Evolutionary conservation across 768 basidiomycete genomes (phyloP), one percentile per base, ranked within the genome.

Genomic region (Xerocomus potaroensis): DNA sequence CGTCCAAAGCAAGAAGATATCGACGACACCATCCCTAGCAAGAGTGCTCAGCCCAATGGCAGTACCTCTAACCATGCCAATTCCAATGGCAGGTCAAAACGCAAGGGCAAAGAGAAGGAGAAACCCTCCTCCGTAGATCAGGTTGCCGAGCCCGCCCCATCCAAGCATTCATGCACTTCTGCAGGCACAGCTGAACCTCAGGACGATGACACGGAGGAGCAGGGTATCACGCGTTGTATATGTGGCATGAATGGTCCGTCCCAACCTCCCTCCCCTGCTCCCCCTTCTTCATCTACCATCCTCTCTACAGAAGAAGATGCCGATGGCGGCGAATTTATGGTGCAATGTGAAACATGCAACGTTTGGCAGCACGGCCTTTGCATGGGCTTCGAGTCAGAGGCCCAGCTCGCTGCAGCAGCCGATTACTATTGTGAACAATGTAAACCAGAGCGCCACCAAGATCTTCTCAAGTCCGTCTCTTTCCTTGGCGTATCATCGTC

Each of bases 351-450:
- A 70, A 84, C 76, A 35, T 99, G 95, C 73, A 89, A 93, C 60
- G 91, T 90, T 45, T 99, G 95, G 95, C 95, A 99, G 69, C 95
- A 99, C 64, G 93, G 93, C 3, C 76, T 84, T 9, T 99, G 96
- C 71, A 91, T 99, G 82, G 95, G 93, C 33, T 89, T 88, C 65
- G 83, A 88, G 55, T 79, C 80, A 27, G 83, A 87, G 60, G 81
- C 81, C 58, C 76, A 80, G 57, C 76, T 87, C 29, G 82, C 80
- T 57, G 79, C 78, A n/a, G 81, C 79, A 60, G 80, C 79, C 53
- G 85, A 91, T 66, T 98, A 98, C 67, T 93, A 84, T 58, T 99
- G 96, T 69, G 96, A 99, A 68, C 71, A 80, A 54, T 99, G 96
- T 69, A 80, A 81, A 55, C 94, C 96, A 9, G 88, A 91, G 45